Evolutionary conservation across 331 rosid genomes (phyloP).

Genomic region (Quercus tomentella): DNA sequence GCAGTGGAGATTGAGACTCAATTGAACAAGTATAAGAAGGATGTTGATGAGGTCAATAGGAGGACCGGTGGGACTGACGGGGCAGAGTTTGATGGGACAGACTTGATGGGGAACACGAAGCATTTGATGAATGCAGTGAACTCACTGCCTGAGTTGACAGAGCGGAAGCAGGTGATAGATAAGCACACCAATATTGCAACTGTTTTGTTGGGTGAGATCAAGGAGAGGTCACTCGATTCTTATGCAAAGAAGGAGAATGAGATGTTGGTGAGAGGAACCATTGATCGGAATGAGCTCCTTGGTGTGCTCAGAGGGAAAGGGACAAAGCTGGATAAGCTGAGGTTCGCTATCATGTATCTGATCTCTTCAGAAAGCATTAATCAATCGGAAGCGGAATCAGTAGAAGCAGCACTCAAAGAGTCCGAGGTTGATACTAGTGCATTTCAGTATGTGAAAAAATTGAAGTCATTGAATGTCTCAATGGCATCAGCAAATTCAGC

Average conservation of each 20-base stretch:
- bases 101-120: conserved; percentile 80
- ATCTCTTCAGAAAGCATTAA: conserved; percentile 73
- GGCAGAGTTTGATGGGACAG: conserved; percentile 79
- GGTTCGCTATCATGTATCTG: conserved; percentile 82
- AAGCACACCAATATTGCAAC: conserved; percentile 93
- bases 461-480: conserved; percentile 68
- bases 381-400: conserved; percentile 71
- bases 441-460: conserved; percentile 86
- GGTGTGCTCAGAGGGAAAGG: conserved; percentile 74
- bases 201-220: conserved; percentile 77
- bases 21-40: conserved; percentile 72
- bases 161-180: conserved; percentile 84
- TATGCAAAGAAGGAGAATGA: conserved; percentile 82
- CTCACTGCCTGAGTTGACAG: conserved; percentile 85
- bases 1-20: conserved; percentile 89
- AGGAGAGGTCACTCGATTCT: conserved; percentile 86
- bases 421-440: conserved; percentile 77
- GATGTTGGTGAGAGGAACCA: conserved; percentile 80
- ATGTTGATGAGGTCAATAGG: conserved; percentile 88
- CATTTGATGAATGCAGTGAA: conserved; percentile 95
- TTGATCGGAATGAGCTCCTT: conserved; percentile 65
- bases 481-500: conserved; percentile 79
- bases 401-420: conserved; percentile 72
- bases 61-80: conserved; percentile 76
- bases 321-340: conserved; percentile 76